phyloP scores from a whole-genome alignment of 192 early-diverging fungal genomes.

The Linderina pennispora region DNA sequence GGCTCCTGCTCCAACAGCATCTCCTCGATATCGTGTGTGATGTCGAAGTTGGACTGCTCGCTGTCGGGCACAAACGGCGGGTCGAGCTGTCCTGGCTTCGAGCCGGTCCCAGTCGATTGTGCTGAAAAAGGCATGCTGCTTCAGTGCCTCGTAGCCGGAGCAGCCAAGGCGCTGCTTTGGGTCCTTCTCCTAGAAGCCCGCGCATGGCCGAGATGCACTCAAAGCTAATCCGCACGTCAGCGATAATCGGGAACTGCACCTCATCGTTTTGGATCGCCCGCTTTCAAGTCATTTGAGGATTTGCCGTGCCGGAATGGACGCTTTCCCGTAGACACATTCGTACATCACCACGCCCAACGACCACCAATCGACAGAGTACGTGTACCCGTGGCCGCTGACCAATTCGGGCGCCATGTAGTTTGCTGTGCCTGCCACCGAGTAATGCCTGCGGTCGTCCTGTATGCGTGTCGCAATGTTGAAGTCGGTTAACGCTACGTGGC shows the following conservation, averaged over 20 bases:
- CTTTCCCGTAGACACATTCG: slow-evolving; percentile 74
- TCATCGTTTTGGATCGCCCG: slow-evolving; percentile 48
- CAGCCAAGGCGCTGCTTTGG: slow-evolving; percentile 66
- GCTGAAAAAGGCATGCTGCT: slow-evolving; percentile 73
- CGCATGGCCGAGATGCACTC: slow-evolving; percentile 65
- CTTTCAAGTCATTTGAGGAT: background rate
- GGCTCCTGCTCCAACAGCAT: too few relatives aligned
- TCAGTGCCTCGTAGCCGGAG: slow-evolving; percentile 60
- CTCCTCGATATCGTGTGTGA: slow-evolving; percentile 81
- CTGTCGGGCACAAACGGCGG: slow-evolving; percentile 78
- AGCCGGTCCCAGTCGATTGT: slow-evolving; percentile 69
- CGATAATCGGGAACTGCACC: slow-evolving; percentile 42
- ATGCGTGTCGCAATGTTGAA: slow-evolving; percentile 82
- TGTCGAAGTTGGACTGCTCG: slow-evolving; percentile 78
- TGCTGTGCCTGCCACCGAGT: slow-evolving; percentile 56
- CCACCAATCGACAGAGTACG: slow-evolving; percentile 87
- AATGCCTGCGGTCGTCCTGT: slow-evolving; percentile 45
- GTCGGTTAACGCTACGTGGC: slow-evolving; percentile 84
- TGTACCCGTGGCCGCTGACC: slow-evolving; percentile 55
- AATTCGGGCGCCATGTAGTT: slow-evolving; percentile 82
- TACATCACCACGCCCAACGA: slow-evolving; percentile 79
- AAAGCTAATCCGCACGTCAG: slow-evolving; percentile 36
- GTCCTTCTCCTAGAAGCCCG: slow-evolving; percentile 64
- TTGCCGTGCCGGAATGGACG: slow-evolving; percentile 52
- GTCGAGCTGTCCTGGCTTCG: slow-evolving; percentile 52